These are phyloP conservation scores for Teunomyces lycoperdinae DNA, from an alignment of 805 yeast species.

Conservation along the genomic window DNA sequence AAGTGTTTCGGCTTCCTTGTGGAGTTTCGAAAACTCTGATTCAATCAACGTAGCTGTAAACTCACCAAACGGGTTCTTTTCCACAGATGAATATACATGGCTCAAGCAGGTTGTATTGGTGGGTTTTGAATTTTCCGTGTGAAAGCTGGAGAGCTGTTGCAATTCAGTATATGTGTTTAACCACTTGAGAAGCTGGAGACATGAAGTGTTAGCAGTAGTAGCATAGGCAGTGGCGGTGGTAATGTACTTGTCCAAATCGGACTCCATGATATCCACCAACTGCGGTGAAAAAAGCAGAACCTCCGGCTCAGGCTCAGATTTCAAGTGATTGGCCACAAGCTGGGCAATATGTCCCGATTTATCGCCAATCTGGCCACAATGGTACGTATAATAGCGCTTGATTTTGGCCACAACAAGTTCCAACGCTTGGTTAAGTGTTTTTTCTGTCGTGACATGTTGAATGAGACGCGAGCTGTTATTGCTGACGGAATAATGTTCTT, in stretches of 20 bases:
- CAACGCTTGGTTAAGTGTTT: conserved; percentile 5
- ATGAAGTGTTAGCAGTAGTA: not conserved
- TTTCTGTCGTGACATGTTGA: conserved; percentile 7
- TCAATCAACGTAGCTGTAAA: conserved; percentile 14
- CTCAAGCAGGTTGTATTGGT: conserved; percentile 6
- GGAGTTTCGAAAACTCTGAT: conserved; percentile 12
- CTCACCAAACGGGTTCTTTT: conserved; percentile 11
- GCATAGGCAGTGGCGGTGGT: conserved; percentile 5
- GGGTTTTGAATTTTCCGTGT: conserved; percentile 1
- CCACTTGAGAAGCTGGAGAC: conserved; percentile 5
- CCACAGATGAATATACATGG: conserved; percentile 1
- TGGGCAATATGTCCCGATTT: not conserved
- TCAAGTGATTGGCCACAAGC: not conserved
- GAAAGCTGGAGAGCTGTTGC: conserved; percentile 1
- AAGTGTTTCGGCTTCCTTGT: conserved; percentile 4
- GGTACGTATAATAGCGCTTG: conserved; percentile 5
- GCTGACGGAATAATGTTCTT: conserved; percentile 12
- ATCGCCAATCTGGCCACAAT: conserved; percentile 5
- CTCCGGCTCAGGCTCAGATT: not conserved
- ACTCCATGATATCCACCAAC: conserved; percentile 24
- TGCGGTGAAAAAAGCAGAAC: conserved; percentile 15
- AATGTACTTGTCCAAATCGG: conserved; percentile 28
- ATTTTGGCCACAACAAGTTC: conserved; percentile 5
- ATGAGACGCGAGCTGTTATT: conserved; percentile 15
- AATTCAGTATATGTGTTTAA: conserved; percentile 6